Conservation (phyloP, 2,329 filamentous ascomycete species). For the Podosphaera leucotricha region DNA sequence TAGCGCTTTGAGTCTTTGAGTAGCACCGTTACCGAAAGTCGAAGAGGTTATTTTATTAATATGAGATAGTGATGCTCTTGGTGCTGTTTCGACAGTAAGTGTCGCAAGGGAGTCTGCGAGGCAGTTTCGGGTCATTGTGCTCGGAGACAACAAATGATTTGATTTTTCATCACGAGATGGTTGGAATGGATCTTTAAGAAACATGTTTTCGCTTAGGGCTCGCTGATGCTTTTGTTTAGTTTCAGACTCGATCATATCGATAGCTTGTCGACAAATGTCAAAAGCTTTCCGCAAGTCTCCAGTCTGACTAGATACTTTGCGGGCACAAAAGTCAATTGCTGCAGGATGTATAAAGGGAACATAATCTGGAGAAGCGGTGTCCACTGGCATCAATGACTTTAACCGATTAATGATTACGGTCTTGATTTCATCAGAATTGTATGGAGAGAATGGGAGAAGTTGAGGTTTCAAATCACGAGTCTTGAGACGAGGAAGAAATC, state of each 20-base stretch:
- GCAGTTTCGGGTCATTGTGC: conserved; percentile 18
- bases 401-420: conserved; percentile 68
- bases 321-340: conserved; percentile 78
- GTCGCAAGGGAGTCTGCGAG: conserved; percentile 24
- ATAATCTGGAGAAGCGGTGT: conserved; percentile 29
- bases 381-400: conserved; percentile 41
- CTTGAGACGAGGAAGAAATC: conserved; percentile 82
- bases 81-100: conserved; percentile 56
- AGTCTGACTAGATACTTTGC: conserved; percentile 84
- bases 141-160: conserved; percentile 29
- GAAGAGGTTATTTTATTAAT: conserved; percentile 77
- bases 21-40: conserved; percentile 73
- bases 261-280: conserved; percentile 70
- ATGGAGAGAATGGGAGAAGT: conserved; percentile 77
- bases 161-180: conserved; percentile 59
- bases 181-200: conserved; percentile 44
- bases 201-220: conserved; percentile 28
- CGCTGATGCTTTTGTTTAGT: conserved; percentile 51
- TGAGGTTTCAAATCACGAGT: conserved; percentile 76
- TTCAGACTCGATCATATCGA: conserved; percentile 75
- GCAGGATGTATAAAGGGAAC: conserved; percentile 83
- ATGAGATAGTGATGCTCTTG: conserved; percentile 71
- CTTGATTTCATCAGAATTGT: conserved; percentile 69
- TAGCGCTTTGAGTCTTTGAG: conserved; percentile 60
- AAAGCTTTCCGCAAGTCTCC: conserved; percentile 90